Percentiles rank a stretch among this genome's conserved stretches.
These are phyloP conservation scores for Rhodomyrtus psidioides DNA, from an alignment of 441 rosid genomes.

Conservation along the genomic window DNA sequence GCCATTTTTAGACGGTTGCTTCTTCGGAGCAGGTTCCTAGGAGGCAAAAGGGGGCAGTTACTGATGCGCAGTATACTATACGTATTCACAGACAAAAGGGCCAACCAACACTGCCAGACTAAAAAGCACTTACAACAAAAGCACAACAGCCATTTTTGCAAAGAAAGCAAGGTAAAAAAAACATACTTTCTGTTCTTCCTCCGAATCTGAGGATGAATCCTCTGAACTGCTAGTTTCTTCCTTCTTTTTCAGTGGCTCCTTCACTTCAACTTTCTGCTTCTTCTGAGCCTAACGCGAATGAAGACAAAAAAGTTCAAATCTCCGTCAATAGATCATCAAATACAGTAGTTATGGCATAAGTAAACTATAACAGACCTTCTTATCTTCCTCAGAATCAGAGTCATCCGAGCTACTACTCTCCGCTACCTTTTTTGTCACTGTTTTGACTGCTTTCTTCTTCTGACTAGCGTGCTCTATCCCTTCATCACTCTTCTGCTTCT, in stretches of 20 bases:
- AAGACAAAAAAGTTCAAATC: background rate
- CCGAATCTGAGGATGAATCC: constrained; percentile 44
- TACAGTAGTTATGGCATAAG: background rate
- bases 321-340: background rate
- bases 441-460: constrained; percentile 40
- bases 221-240: constrained; percentile 36
- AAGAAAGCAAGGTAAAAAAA: background rate
- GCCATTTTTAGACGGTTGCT: constrained; percentile 29
- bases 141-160: background rate
- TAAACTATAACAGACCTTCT: background rate
- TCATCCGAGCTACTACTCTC: constrained; percentile 12
- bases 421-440: constrained; percentile 28
- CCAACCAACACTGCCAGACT: background rate
- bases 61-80: background rate
- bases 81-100: background rate
- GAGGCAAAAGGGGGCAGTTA: background rate
- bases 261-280: background rate
- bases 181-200: constrained; percentile 45
- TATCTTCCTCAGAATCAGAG: constrained; percentile 6
- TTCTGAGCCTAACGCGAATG: background rate
- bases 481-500: constrained; percentile 60
- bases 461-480: constrained; percentile 29
- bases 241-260: background rate
- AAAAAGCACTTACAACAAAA: background rate
- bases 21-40: constrained; percentile 20